Evolutionary conservation across 768 basidiomycete genomes (phyloP).

Genomic region (Gyrodon lividus): DNA sequence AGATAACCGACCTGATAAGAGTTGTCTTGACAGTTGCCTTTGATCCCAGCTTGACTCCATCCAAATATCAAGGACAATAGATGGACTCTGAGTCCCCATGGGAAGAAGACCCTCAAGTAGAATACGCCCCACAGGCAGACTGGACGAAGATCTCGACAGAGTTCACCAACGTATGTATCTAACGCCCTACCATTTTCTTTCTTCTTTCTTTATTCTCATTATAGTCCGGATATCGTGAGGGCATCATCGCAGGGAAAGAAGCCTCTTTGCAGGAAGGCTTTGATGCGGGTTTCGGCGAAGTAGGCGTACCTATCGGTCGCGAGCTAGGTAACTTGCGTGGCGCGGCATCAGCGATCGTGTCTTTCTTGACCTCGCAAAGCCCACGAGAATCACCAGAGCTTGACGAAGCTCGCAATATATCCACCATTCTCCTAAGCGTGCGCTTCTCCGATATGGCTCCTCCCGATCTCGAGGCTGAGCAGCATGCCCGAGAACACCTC

Average conservation of each 20-base stretch:
- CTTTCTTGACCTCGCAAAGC: constrained; percentile 45
- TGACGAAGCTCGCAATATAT: constrained; percentile 52
- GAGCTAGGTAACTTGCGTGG: constrained; percentile 81
- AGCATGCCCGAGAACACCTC: constrained; percentile 69
- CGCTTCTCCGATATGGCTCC: constrained; percentile 73
- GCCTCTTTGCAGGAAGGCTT: constrained; percentile 86
- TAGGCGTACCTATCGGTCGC: constrained; percentile 73
- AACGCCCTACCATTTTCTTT: neutral
- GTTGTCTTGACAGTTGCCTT: no score
- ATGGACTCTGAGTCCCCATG: constrained; percentile 52
- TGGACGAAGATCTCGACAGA: constrained; percentile 68
- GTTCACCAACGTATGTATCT: constrained; percentile 64
- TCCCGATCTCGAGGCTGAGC: constrained; percentile 73
- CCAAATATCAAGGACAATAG: neutral
- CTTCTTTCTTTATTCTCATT: constrained; percentile 1
- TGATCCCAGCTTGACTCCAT: no score
- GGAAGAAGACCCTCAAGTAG: constrained; percentile 46
- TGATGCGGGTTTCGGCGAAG: constrained; percentile 73
- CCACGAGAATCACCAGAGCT: constrained; percentile 16
- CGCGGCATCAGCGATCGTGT: constrained; percentile 56
- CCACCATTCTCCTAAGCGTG: constrained; percentile 53
- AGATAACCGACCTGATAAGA: no score
- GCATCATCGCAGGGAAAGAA: constrained; percentile 91
- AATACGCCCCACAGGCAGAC: constrained; percentile 47
- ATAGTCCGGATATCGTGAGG: constrained; percentile 94